Evolutionary conservation across 768 basidiomycete genomes (phyloP).

Genomic region (Calocera cornea): DNA sequence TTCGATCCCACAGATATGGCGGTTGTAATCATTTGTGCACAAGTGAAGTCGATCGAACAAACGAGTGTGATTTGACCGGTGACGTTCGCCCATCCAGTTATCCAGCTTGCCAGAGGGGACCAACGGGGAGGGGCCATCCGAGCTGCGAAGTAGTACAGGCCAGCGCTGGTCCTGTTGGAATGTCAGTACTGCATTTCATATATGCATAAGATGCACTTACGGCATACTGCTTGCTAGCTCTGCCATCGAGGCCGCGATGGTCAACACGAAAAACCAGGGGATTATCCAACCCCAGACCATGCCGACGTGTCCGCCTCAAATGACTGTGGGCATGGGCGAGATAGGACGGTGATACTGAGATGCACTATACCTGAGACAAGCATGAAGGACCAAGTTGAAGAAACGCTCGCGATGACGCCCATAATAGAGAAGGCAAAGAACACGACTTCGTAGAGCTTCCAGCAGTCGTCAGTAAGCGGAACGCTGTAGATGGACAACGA

Average conservation of each 20-base stretch:
- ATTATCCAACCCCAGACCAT: slow-evolving; percentile 70
- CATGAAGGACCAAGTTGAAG: slow-evolving; percentile 52
- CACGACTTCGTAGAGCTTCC: slow-evolving; percentile 44
- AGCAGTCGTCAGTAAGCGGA: neutral
- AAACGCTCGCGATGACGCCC: slow-evolving; percentile 57
- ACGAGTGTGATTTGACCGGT: slow-evolving; percentile 58
- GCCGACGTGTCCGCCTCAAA: slow-evolving; percentile 55
- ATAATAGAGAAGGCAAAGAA: slow-evolving; percentile 58
- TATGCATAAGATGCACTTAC: slow-evolving; percentile 29
- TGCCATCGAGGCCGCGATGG: slow-evolving; percentile 57
- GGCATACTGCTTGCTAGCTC: slow-evolving; percentile 65
- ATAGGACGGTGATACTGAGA: neutral
- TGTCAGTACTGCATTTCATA: too few species aligned
- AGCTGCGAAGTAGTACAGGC: slow-evolving; percentile 65
- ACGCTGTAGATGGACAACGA: neutral
- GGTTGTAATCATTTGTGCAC: slow-evolving; percentile 66
- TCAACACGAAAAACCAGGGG: slow-evolving; percentile 52
- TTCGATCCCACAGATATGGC: slow-evolving; percentile 50
- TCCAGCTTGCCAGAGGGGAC: slow-evolving; percentile 50
- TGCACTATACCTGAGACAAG: slow-evolving; percentile 41
- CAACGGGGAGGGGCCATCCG: slow-evolving; percentile 53
- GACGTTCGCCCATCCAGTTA: slow-evolving; percentile 58
- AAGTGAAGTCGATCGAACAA: slow-evolving; percentile 63
- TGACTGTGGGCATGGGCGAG: neutral
- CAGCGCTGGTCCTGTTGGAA: slow-evolving; percentile 50